Base-by-base conservation (phyloP, 768 basidiomycete genomes). In the Termitomyces sp. region DNA sequence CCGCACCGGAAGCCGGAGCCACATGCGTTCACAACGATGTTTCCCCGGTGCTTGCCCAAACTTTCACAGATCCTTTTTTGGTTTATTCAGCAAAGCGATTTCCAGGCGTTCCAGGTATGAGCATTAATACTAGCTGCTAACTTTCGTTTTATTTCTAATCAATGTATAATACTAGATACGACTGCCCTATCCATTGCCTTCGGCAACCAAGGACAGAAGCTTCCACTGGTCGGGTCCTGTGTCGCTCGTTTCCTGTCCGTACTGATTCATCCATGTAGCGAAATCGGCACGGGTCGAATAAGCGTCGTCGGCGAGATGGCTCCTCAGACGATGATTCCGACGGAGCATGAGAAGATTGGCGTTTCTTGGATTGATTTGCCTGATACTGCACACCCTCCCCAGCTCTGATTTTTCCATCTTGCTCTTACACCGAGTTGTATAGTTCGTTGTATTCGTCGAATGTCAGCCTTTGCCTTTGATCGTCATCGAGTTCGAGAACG, bases 41-140 rank as follows among this genome's bases (percentile, higher is more conserved):
- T 38, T 88, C 88, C 20, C 86, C 88, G 10, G 85, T 97, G 6
- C 80, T 95, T 24, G 92, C 94, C 8, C 87, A 93, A 68, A 83
- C 85, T 2, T 92, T 88, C 70, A 89, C 91, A 43, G 85, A 92
- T 28, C 80, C 85, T 28, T 96, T 97, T 67, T 82, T 83, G 12
- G 94, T 98, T 0, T 94, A 78, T 72, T 93, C 92, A 2, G 94
- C 94, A 36, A 98, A 98, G 76, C 85, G 90, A 50, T 98, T 96
- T 76, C 93, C 92, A 50, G 94, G 94, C 51, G 94, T 98, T 44
- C 90, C 92, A 74, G 90, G 92, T 92, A 74, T 68, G 71, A 46
- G 18, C 16, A 60, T 60, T 58, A 61, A 43, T 68, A 69, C 65
- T 61, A 63, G 57, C 61, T 51, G 57, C 57, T 30, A 55, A 59